Percentiles rank a stretch among this genome's conserved stretches.
phyloP scores from a whole-genome alignment of 1,284 basidiomycete genomes.

The Ustilago bromivora region DNA sequence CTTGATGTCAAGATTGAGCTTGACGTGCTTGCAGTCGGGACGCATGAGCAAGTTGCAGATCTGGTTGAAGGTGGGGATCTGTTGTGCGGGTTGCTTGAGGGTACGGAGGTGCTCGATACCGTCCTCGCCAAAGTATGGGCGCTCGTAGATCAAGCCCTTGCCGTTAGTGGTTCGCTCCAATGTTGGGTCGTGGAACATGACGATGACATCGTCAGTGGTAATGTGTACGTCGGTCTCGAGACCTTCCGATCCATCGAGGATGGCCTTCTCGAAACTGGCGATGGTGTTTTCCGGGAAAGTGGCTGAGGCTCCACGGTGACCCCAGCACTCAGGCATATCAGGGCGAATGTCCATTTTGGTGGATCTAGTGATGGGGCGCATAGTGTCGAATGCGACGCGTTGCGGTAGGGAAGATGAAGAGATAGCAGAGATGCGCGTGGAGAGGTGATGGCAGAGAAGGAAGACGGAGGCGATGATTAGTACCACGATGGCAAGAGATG shows the following conservation, averaged over 20 bases:
- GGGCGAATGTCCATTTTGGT: slow-evolving; percentile 51
- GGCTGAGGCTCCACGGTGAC: slow-evolving; percentile 68
- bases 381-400: slow-evolving; percentile 16
- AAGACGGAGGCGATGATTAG: slow-evolving; percentile 36
- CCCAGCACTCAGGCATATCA: slow-evolving; percentile 64
- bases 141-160: slow-evolving; percentile 72
- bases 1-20: slow-evolving; percentile 82
- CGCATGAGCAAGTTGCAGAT: slow-evolving; percentile 66
- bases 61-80: slow-evolving; percentile 67
- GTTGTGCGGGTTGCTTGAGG: slow-evolving; percentile 78
- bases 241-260: slow-evolving; percentile 67
- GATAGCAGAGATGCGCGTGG: background rate
- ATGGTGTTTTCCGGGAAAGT: slow-evolving; percentile 69
- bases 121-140: slow-evolving; percentile 72
- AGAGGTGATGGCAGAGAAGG: slow-evolving; percentile 13
- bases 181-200: slow-evolving; percentile 94
- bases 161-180: slow-evolving; percentile 74
- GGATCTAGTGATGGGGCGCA: slow-evolving; percentile 61
- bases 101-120: slow-evolving; percentile 88
- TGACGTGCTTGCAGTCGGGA: slow-evolving; percentile 65
- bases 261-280: slow-evolving; percentile 66
- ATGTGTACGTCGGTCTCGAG: slow-evolving; percentile 88
- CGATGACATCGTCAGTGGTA: slow-evolving; percentile 85
- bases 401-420: slow-evolving; percentile 3
- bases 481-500: slow-evolving; percentile 28